phyloP scores from a whole-genome alignment of 2,329 filamentous ascomycete species.

The Daldinia eschscholtzii region DNA sequence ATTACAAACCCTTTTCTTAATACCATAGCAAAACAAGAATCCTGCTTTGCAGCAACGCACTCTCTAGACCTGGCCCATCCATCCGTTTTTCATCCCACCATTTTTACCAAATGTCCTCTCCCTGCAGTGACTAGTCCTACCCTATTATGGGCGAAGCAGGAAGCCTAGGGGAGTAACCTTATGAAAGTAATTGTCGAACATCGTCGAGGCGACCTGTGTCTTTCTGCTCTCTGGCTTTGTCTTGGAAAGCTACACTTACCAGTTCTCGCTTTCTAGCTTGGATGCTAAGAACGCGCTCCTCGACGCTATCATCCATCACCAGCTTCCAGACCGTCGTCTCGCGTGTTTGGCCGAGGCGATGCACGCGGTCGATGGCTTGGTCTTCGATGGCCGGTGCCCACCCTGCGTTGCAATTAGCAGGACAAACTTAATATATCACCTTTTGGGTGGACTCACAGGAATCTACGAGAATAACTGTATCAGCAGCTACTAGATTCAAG shows the following conservation, averaged over 20 bases:
- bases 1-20: constrained; percentile 6
- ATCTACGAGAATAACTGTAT: constrained; percentile 86
- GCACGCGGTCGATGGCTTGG: constrained; percentile 89
- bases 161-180: background rate
- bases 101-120: background rate
- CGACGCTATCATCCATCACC: constrained; percentile 83
- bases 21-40: constrained; percentile 7
- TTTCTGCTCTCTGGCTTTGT: constrained; percentile 71
- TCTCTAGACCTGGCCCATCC: background rate
- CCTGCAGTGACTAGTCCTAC: background rate
- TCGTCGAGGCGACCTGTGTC: constrained; percentile 57
- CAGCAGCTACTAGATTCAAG: constrained; percentile 86
- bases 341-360: constrained; percentile 84
- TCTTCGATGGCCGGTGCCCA: constrained; percentile 95
- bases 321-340: constrained; percentile 84
- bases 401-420: constrained; percentile 60
- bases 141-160: background rate
- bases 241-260: constrained; percentile 82
- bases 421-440: background rate
- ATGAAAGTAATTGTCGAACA: constrained; percentile 61
- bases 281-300: constrained; percentile 83
- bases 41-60: constrained; percentile 2
- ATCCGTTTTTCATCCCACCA: background rate
- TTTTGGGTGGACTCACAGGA: constrained; percentile 65
- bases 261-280: constrained; percentile 84